phyloP scores from a whole-genome alignment of 2,329 filamentous ascomycete species.

The Aureobasidium musti region DNA sequence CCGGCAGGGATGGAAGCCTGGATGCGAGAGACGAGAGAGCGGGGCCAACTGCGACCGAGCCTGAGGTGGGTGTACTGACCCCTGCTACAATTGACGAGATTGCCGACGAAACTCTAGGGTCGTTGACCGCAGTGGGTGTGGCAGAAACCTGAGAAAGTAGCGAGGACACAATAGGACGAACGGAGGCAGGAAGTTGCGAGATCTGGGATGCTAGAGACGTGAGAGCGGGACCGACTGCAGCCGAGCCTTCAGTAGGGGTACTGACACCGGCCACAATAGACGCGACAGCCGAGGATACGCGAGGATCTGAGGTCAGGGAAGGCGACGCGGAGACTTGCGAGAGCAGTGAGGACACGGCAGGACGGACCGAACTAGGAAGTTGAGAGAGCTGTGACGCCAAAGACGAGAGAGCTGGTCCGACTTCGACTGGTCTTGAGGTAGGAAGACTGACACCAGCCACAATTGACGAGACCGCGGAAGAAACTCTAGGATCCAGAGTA shows the following conservation, averaged over 20 bases:
- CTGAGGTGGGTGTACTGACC: neutral
- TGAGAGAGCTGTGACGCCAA: neutral
- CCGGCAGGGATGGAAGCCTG: neutral
- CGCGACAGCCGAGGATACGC: neutral
- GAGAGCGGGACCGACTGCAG: neutral
- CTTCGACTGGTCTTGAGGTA: neutral
- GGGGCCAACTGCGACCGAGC: neutral
- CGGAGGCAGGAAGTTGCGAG: neutral
- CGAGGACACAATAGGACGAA: neutral
- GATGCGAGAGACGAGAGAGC: neutral
- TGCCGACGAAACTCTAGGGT: neutral
- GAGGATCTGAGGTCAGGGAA: neutral
- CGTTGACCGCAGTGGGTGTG: neutral
- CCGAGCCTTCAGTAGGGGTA: neutral
- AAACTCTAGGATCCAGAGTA: neutral
- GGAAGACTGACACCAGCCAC: neutral
- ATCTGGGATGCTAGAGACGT: neutral
- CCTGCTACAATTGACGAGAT: neutral
- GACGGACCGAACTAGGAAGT: neutral
- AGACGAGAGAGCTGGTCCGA: neutral
- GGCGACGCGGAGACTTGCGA: neutral
- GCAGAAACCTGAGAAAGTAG: neutral
- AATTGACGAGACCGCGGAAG: neutral
- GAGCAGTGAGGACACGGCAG: neutral
- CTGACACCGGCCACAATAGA: neutral